phyloP scores from a whole-genome alignment of 257 asterid genomes.

The Verbascum thapsus region DNA sequence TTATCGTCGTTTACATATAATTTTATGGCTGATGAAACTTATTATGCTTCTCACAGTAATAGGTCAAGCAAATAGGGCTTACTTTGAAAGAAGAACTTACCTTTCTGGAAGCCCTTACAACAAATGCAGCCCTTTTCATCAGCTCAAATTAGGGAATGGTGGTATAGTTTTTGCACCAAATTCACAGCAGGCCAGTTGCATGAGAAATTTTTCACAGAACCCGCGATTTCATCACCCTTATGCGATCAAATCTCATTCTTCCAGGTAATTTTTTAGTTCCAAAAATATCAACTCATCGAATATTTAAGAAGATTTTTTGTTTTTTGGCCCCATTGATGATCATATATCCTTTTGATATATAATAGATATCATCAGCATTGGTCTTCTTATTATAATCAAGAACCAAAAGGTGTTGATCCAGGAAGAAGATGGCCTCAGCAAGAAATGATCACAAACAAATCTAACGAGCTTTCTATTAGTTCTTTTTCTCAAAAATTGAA shows the following conservation, averaged over 20 bases:
- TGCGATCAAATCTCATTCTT: slow-evolving; percentile 34
- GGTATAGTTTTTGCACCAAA: slow-evolving; percentile 49
- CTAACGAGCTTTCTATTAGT: slow-evolving; percentile 35
- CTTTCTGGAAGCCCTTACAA: slow-evolving; percentile 36
- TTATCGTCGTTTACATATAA: no score
- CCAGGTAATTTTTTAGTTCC: slow-evolving; percentile 53
- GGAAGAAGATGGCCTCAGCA: slow-evolving; percentile 67
- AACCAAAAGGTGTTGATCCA: slow-evolving; percentile 34
- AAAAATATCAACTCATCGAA: not conserved
- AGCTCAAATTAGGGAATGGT: slow-evolving; percentile 58
- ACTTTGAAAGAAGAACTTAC: slow-evolving; percentile 52
- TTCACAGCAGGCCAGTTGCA: slow-evolving; percentile 21
- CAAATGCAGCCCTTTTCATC: slow-evolving; percentile 52
- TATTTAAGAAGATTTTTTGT: no score
- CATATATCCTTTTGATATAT: not conserved
- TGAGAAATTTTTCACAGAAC: slow-evolving; percentile 17
- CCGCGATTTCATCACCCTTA: slow-evolving; percentile 25
- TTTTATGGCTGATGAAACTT: no score
- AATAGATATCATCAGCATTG: slow-evolving; percentile 51
- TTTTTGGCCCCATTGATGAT: no score
- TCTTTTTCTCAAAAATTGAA: slow-evolving; percentile 28
- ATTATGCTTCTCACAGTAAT: slow-evolving; percentile 47
- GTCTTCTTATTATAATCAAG: slow-evolving; percentile 42
- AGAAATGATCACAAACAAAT: slow-evolving; percentile 39
- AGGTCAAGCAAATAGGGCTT: slow-evolving; percentile 53